Evolutionary conservation across 306 rosid genomes (phyloP).

Genomic region (Pterocarpus macrocarpus): DNA sequence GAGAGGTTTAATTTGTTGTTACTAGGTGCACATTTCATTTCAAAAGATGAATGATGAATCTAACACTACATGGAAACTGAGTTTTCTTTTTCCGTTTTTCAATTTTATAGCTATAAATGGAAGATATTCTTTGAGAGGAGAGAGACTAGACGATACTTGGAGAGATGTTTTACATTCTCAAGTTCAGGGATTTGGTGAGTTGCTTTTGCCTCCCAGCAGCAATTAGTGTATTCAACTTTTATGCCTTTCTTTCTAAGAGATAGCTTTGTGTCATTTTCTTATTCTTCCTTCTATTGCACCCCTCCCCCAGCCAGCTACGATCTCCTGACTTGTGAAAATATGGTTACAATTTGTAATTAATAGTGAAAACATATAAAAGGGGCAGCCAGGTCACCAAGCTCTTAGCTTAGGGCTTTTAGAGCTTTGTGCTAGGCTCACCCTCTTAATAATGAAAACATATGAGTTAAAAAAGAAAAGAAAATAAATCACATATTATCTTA

Average conservation of each 20-base stretch:
- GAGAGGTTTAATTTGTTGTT: constrained; percentile 55
- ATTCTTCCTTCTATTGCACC: neutral
- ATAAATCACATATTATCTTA: too few species aligned
- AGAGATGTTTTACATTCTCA: constrained; percentile 89
- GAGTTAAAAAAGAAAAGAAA: too few species aligned
- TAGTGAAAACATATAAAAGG: too few species aligned
- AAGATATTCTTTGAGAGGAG: constrained; percentile 78
- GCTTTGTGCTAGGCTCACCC: too few species aligned
- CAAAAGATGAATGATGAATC: neutral
- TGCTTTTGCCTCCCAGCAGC: neutral
- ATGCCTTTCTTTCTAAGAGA: neutral
- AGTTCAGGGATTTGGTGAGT: constrained; percentile 77
- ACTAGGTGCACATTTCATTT: neutral
- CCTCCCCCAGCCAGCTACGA: neutral
- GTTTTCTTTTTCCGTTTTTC: neutral
- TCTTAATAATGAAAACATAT: too few species aligned
- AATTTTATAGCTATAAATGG: constrained; percentile 70
- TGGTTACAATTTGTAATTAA: neutral
- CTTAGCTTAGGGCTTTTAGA: too few species aligned
- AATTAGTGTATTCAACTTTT: constrained; percentile 1
- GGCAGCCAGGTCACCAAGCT: too few species aligned
- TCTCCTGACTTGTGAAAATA: neutral
- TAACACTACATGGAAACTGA: too few species aligned
- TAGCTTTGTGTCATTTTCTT: neutral
- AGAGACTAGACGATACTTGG: constrained; percentile 74